These are phyloP conservation scores for Fragilaria crotonensis DNA, from an alignment of 108 stramenopile species.

Conservation along the genomic window DNA sequence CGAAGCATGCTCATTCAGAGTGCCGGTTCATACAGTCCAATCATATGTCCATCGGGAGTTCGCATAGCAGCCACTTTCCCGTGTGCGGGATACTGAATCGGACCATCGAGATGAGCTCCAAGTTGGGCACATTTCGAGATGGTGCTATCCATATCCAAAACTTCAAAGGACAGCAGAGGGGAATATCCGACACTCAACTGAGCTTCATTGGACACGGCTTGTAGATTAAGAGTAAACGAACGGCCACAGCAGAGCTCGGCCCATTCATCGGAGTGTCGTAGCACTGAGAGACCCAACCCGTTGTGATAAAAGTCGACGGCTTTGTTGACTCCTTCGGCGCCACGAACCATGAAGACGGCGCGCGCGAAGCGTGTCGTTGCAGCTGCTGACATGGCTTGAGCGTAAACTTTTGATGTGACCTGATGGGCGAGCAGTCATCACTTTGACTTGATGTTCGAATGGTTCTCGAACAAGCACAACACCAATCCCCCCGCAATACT, in stretches of 20 bases:
- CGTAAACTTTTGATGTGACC: no score
- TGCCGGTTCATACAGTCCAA: conserved; percentile 74
- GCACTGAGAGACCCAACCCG: conserved; percentile 56
- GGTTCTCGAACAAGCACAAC: no score
- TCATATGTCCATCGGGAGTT: conserved; percentile 80
- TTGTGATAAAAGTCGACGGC: conserved; percentile 79
- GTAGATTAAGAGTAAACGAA: conserved; percentile 34
- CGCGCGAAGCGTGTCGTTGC: conserved; percentile 40
- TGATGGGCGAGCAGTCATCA: no score
- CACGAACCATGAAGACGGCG: conserved; percentile 75
- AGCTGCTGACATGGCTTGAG: no score
- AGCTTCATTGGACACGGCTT: conserved; percentile 53
- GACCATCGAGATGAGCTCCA: conserved; percentile 77
- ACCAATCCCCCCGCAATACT: no score
- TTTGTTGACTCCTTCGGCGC: conserved; percentile 56
- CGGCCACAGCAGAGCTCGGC: conserved; percentile 40
- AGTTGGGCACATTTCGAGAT: conserved; percentile 70
- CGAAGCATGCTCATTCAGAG: no score
- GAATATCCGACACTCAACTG: conserved; percentile 72
- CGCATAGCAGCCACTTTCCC: conserved; percentile 79
- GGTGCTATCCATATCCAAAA: conserved; percentile 61
- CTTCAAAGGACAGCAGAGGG: conserved; percentile 68
- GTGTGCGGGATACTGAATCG: conserved; percentile 87
- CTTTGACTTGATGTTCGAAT: no score
- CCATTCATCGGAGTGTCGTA: conserved; percentile 79